phyloP scores from a whole-genome alignment of 345 rosid species.

The Bruguiera sexangula region DNA sequence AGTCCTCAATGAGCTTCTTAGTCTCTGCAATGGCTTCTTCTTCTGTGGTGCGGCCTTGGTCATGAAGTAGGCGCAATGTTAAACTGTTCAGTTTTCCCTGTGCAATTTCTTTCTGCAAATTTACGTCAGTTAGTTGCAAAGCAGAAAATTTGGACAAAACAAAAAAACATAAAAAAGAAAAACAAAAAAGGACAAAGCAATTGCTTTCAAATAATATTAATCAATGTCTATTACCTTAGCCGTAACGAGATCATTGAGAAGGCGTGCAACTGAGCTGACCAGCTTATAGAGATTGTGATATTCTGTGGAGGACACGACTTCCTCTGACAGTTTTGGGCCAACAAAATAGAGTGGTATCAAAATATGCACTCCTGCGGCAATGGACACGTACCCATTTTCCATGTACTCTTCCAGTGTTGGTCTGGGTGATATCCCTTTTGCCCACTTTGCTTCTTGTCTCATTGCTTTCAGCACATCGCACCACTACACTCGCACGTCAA shows the following conservation, averaged over 20 bases:
- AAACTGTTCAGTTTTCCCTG: constrained; percentile 15
- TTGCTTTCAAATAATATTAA: neutral
- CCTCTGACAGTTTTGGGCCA: constrained; percentile 12
- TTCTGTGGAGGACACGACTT: constrained; percentile 5
- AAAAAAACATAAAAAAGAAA: too few relatives aligned
- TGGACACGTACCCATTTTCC: constrained; percentile 9
- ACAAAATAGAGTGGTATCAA: constrained; percentile 10
- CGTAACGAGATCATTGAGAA: constrained; percentile 14
- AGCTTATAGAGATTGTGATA: constrained; percentile 13
- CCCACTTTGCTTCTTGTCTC: constrained; percentile 14
- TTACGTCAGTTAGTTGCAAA: too few relatives aligned
- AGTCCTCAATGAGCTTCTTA: neutral
- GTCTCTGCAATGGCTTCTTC: constrained; percentile 5
- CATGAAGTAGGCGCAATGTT: neutral
- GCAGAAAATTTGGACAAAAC: too few relatives aligned
- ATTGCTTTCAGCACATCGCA: constrained; percentile 7
- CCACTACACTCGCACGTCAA: constrained; percentile 8
- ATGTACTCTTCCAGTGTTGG: constrained; percentile 17
- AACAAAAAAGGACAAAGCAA: too few relatives aligned
- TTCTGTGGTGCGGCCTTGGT: neutral
- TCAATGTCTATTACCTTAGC: constrained; percentile 4
- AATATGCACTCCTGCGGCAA: constrained; percentile 14
- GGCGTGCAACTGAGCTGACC: constrained; percentile 16
- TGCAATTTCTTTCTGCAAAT: constrained; percentile 14
- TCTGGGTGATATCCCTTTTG: neutral